Conservation (phyloP, 1,284 basidiomycete species). For the Ganoderma sinense region DNA sequence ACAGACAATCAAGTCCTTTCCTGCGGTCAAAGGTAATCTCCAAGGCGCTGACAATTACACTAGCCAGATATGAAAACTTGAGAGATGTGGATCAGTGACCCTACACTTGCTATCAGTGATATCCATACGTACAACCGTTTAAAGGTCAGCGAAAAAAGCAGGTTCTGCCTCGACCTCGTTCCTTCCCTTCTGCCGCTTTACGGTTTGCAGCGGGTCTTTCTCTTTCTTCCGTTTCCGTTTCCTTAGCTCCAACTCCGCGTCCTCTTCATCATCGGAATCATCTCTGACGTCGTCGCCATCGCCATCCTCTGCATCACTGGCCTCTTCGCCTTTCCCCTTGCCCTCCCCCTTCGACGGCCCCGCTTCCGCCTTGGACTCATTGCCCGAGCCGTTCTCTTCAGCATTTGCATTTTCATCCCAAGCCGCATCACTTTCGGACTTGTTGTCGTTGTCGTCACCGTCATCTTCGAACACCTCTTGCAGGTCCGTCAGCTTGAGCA, state of each 20-base stretch:
- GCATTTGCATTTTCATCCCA: not conserved
- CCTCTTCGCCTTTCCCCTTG: constrained; percentile 51
- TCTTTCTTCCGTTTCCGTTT: constrained; percentile 67
- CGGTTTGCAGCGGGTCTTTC: constrained; percentile 51
- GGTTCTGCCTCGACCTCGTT: constrained; percentile 61
- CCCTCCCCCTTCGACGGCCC: not conserved
- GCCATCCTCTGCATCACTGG: constrained; percentile 44
- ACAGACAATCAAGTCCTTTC: too few species aligned
- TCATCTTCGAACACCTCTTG: constrained; percentile 67
- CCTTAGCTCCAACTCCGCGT: constrained; percentile 47
- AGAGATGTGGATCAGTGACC: not conserved
- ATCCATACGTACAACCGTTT: constrained; percentile 25
- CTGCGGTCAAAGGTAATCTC: too few species aligned
- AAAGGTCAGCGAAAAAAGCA: constrained; percentile 78
- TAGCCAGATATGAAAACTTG: not conserved
- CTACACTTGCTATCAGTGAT: not conserved
- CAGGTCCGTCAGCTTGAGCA: constrained; percentile 86
- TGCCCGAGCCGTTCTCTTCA: not conserved
- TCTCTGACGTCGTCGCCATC: constrained; percentile 41
- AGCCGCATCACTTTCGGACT: constrained; percentile 30
- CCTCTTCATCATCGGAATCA: constrained; percentile 45
- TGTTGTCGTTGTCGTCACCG: constrained; percentile 50
- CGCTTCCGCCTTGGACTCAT: not conserved
- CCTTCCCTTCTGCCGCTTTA: constrained; percentile 64
- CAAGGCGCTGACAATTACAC: not conserved